Base-by-base conservation (phyloP, 148 eudicot species). In the Chenopodium quinoa region DNA sequence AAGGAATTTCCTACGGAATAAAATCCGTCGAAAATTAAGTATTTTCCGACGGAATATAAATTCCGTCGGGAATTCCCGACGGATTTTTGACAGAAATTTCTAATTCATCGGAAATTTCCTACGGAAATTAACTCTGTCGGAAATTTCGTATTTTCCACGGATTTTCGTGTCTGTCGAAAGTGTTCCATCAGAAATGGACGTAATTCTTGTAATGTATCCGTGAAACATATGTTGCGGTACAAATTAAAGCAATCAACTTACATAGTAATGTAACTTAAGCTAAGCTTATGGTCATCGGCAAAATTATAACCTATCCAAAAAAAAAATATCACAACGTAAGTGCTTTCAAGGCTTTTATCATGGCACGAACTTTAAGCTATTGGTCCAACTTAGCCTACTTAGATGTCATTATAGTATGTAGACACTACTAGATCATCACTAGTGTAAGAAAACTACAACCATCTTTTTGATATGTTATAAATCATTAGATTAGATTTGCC, bases 301-400 rank as follows among this genome's bases (percentile, higher is more conserved):
- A 31, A 69, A 69, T 69, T 27, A 67, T 69, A 32, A 13, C 14
- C 2, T 11, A 50, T 50, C 12, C 2, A 10, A 50, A 12, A 12
- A 31, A 32, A 12, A 31, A 31, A 32, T 32, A 68, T 31, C 72
- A 69, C 16, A 69, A 32, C 32, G 72, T 16, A 31, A 66, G 72
- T 12, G 72, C 44, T 68, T 69, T 69, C 72, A 69, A 31, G 72
- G 44, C 44, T 14, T 14, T 69, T 69, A 69, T 69, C 20, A 67
- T 67, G 72, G 44, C 29, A 31, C n/a, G 12, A 29, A 69, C 72
- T 69, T 69, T 29, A 31, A 14, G 14, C 8, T 5, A 3, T 31
- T 69, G 44, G 72, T 31, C 37, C 34, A 32, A 69, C 71, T 14
- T 37, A 37, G 44, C 44, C 44, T 37, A 37, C 37, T 37, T 69